Percentiles rank a stretch among this genome's conserved stretches.
Evolutionary conservation across 768 basidiomycete species (phyloP).

Genomic region (Neoboletus magnificus): DNA sequence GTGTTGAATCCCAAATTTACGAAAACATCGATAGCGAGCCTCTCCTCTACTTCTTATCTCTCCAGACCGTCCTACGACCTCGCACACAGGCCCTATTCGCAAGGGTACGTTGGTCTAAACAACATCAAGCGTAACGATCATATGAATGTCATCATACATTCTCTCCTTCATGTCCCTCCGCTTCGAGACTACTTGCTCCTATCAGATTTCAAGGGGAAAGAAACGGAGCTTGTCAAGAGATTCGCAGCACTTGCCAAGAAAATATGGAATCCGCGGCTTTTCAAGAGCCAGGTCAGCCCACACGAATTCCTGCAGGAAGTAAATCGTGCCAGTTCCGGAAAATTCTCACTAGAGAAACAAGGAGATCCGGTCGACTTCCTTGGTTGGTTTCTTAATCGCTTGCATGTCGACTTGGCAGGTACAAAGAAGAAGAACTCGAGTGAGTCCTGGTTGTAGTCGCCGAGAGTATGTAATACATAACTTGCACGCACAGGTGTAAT

Average conservation of each 20-base stretch:
- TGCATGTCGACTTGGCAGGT: constrained; percentile 94
- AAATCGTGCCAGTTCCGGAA: constrained; percentile 80
- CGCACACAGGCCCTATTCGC: constrained; percentile 72
- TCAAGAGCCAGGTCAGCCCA: constrained; percentile 98
- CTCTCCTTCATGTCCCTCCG: constrained; percentile 86
- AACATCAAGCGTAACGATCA: constrained; percentile 98
- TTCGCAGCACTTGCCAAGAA: constrained; percentile 88
- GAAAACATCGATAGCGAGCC: constrained; percentile 46
- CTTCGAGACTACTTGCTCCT: constrained; percentile 85
- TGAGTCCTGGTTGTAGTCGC: constrained; percentile 38
- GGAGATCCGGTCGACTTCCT: constrained; percentile 97
- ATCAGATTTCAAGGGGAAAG: constrained; percentile 67
- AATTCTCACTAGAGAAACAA: constrained; percentile 90
- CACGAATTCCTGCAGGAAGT: constrained; percentile 99
- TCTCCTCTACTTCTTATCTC: constrained; percentile 58
- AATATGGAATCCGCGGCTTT: constrained; percentile 92
- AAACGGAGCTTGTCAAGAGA: constrained; percentile 83
- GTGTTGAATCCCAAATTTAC: constrained; percentile 90
- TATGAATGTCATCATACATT: constrained; percentile 95
- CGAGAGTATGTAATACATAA: constrained; percentile 19
- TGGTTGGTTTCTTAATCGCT: constrained; percentile 89
- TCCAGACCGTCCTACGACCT: constrained; percentile 84
- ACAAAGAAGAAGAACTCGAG: constrained; percentile 89
- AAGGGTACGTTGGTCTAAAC: constrained; percentile 95
- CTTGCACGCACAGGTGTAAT: constrained; percentile 64